Percentiles rank a stretch among this genome's conserved stretches.
These are phyloP conservation scores for Chytriomyces sp. DNA, from an alignment of 192 early-diverging fungal species.

Conservation along the genomic window DNA sequence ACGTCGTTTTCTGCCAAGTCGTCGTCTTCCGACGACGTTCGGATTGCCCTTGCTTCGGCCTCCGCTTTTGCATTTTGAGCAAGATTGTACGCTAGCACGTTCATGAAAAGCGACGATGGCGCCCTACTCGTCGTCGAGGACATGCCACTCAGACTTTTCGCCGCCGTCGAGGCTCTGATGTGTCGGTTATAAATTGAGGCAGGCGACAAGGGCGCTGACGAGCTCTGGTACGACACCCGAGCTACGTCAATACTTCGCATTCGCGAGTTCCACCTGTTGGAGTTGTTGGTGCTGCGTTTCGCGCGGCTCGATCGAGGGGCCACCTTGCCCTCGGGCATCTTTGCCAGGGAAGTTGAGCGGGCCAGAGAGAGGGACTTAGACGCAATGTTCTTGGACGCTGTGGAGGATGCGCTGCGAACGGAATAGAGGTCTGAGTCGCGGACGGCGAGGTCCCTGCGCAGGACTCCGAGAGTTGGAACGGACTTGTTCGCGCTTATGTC, in stretches of 20 bases:
- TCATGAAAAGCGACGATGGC: not conserved
- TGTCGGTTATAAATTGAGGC: not conserved
- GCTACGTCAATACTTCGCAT: not conserved
- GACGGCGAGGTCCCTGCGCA: not conserved
- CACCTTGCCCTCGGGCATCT: too few species aligned
- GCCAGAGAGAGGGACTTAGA: not conserved
- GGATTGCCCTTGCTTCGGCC: not conserved
- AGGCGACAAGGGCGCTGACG: not conserved
- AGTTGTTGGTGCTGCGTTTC: too few species aligned
- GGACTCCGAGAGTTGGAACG: not conserved
- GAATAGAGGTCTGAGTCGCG: not conserved
- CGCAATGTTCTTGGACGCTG: not conserved
- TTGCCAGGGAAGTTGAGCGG: not conserved
- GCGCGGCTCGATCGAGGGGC: too few species aligned
- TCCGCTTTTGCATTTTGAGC: not conserved
- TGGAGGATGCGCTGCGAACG: not conserved
- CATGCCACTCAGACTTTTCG: not conserved
- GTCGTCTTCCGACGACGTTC: too few species aligned
- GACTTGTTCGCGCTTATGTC: not conserved
- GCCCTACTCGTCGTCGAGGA: not conserved
- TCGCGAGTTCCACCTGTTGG: not conserved
- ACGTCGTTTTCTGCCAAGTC: too few species aligned
- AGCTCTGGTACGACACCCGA: not conserved
- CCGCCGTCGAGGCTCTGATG: not conserved
- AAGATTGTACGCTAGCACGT: conserved; percentile 4